phyloP scores from a whole-genome alignment of 2,329 filamentous ascomycete genomes.

The Dryadomyces quercus-mongolicae region DNA sequence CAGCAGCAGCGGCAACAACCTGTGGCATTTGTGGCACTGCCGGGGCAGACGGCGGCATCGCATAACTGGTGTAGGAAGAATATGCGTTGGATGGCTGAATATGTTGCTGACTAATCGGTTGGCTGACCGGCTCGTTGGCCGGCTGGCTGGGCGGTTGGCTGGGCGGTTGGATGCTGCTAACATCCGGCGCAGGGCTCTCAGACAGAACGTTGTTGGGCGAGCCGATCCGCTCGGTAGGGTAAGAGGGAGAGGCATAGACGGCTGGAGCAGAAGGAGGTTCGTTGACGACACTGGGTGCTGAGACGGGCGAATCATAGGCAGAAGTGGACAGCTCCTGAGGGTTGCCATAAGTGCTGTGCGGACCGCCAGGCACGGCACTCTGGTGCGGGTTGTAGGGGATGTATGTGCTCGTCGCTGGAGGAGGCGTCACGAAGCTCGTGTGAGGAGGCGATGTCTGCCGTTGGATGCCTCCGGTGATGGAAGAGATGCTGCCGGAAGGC shows the following conservation, averaged over 20 bases:
- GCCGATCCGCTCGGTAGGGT: constrained; percentile 34
- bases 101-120: too few species aligned
- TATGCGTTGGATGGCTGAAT: constrained; percentile 8
- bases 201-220: constrained; percentile 9
- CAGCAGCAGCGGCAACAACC: constrained; percentile 9
- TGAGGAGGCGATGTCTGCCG: constrained; percentile 36
- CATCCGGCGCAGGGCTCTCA: background rate
- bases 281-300: constrained; percentile 27
- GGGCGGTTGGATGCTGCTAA: background rate
- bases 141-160: background rate
- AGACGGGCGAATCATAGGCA: constrained; percentile 63
- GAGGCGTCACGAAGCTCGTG: constrained; percentile 25
- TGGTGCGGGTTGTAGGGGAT: constrained; percentile 25
- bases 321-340: constrained; percentile 71
- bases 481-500: constrained; percentile 26
- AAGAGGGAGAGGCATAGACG: constrained; percentile 33
- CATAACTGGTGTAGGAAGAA: constrained; percentile 5
- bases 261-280: constrained; percentile 23
- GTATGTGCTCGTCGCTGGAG: constrained; percentile 37
- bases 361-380: constrained; percentile 32
- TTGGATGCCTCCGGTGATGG: background rate
- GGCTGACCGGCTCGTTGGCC: constrained; percentile 1
- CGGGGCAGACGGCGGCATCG: background rate
- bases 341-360: constrained; percentile 56
- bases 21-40: background rate